Evolutionary conservation across 495 filamentous ascomycete genomes (phyloP), one percentile per base, ranked within the genome.

Genomic region (Amniculicola lignicola): DNA sequence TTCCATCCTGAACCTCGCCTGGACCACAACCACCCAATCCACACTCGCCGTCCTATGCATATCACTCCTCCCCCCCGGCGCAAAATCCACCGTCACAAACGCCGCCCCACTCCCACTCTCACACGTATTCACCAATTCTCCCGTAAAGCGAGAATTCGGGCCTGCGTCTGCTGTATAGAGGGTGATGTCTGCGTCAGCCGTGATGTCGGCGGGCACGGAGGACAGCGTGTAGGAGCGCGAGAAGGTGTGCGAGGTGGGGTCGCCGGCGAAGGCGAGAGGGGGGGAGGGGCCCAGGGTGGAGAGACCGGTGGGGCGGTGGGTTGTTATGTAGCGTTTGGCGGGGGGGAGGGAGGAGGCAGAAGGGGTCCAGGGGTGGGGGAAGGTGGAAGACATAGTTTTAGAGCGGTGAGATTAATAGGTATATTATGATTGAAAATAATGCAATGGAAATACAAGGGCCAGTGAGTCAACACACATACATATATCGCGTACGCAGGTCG

Each of bases 241-340:
- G 25, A 61, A 27, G n/a, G 51, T 45, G 35, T 53, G 53, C 10
- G 48, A 29, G 23, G 41, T 45, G 33, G 36, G 37, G 16, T 47
- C 25, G 19, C 37, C 55, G 23, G 51, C 47, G 40, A 49, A 66
- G 14, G 44, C 39, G 22, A 59, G 54, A 0, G 56, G 37, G 0
- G 63, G 59, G 4, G 54, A 59, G 12, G 45, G 35, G 44, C 42
- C 52, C 28, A 62, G 40, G 22, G 59, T 47, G 27, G 59, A 62
- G 39, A 40, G 37, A 18, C 63, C 63, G 29, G 3, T 38, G 37
- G 3, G 2, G 43, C 44, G 21, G 54, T 66, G 63, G 1, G 54
- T 59, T 23, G 27, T 33, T 36, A 66, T 66, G 59, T 62, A 66
- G 37, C 63, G 54, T 45, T 52, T 57, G 45, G 42, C 44, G 0